A percentile compares a stretch with the other conserved stretches of the same genome.
Evolutionary conservation across 805 yeast species (phyloP).

Genomic region (Wickerhamomyces ciferrii): DNA sequence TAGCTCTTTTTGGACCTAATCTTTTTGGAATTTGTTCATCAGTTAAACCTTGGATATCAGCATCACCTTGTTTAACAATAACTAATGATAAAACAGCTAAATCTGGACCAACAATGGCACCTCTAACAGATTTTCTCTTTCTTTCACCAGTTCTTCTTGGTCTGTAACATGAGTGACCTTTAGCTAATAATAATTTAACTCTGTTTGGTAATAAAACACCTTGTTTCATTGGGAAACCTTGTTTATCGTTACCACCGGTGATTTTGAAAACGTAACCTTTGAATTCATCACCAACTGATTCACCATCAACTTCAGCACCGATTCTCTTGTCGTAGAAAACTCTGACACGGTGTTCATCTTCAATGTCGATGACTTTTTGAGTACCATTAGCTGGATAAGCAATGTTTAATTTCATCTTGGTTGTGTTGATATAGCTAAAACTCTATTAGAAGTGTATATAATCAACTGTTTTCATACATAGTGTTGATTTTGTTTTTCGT

Average conservation of each 20-base stretch:
- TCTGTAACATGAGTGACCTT: constrained; percentile 98
- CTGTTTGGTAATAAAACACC: constrained; percentile 99
- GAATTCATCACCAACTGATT: constrained; percentile 95
- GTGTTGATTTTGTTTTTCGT: neutral
- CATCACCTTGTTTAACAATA: constrained; percentile 95
- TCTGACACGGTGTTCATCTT: constrained; percentile 98
- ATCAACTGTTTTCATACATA: no score
- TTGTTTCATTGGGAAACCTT: constrained; percentile 99
- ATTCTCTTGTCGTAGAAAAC: constrained; percentile 98
- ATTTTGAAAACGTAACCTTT: constrained; percentile 98
- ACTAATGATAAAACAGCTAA: constrained; percentile 92
- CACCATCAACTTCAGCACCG: constrained; percentile 99
- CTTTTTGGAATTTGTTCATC: constrained; percentile 95
- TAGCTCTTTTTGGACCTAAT: constrained; percentile 99
- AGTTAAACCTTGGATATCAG: constrained; percentile 93
- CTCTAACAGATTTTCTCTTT: constrained; percentile 99
- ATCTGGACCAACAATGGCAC: constrained; percentile 97
- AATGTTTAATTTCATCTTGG: constrained; percentile 75
- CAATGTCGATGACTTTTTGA: constrained; percentile 95
- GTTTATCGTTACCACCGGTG: constrained; percentile 99
- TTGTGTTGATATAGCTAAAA: neutral
- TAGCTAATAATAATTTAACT: constrained; percentile 90
- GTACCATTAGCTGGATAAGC: constrained; percentile 99
- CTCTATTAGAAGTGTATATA: neutral
- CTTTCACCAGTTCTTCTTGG: constrained; percentile 99